Evolutionary conservation across 257 asterid species (phyloP).

Genomic region (Haberlea rhodopensis): DNA sequence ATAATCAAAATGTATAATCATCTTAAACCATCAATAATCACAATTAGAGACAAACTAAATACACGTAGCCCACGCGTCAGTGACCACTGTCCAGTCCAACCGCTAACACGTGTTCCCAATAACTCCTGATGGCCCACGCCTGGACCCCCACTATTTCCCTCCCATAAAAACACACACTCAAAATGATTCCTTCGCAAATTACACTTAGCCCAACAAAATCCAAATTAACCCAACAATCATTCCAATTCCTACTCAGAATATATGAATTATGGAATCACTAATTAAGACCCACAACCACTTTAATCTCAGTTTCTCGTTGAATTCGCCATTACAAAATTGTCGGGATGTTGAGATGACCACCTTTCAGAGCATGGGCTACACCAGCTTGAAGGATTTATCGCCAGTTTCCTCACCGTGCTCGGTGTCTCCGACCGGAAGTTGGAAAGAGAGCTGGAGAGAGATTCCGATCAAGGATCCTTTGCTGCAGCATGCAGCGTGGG

Average conservation of each 20-base stretch:
- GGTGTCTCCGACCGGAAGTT: constrained; percentile 32
- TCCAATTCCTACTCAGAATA: not conserved
- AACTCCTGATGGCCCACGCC: constrained; percentile 27
- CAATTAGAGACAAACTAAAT: not conserved
- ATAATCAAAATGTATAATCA: constrained; percentile 6
- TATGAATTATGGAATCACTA: constrained; percentile 18
- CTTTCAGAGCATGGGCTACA: constrained; percentile 34
- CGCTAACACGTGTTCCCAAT: constrained; percentile 31
- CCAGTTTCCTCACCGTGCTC: constrained; percentile 39
- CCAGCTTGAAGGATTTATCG: constrained; percentile 68
- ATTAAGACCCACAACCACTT: constrained; percentile 16
- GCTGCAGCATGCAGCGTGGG: constrained; percentile 91
- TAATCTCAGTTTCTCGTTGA: not conserved
- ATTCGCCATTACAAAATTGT: constrained; percentile 18
- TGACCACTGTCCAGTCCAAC: constrained; percentile 18
- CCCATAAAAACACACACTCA: not conserved
- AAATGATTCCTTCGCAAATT: too few relatives aligned
- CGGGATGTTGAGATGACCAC: constrained; percentile 39
- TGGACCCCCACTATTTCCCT: constrained; percentile 41
- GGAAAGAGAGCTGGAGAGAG: constrained; percentile 60
- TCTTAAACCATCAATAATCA: not conserved
- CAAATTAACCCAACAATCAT: not conserved
- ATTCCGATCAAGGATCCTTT: constrained; percentile 79
- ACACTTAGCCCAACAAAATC: not conserved
- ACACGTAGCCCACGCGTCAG: constrained; percentile 17